A percentile compares a stretch with the other conserved stretches of the same genome.
Conservation (phyloP, 1,139 yeast species). For the Hyphopichia fennica region DNA sequence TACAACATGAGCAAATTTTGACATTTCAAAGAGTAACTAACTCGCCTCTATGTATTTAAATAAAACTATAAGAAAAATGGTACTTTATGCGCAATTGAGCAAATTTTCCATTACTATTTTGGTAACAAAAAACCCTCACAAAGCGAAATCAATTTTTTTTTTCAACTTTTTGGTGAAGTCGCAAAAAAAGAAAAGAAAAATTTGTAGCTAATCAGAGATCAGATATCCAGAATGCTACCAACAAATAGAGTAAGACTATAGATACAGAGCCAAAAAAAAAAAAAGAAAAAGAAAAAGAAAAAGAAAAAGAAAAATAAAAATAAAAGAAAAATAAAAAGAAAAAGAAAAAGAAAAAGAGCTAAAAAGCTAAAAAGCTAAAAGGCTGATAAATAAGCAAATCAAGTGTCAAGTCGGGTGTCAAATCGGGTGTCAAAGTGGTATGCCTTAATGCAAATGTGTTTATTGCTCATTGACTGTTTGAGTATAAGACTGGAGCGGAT, state of each 20-base stretch:
- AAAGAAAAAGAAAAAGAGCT: not conserved
- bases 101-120: not conserved
- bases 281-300: not conserved
- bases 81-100: not conserved
- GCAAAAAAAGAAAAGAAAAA: no score
- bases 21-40: not conserved
- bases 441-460: no score
- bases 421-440: no score
- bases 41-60: not conserved
- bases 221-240: not conserved
- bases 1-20: conserved; percentile 1
- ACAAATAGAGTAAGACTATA: not conserved
- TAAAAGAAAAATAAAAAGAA: not conserved
- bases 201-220: not conserved
- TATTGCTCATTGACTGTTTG: no score
- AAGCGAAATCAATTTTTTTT: not conserved
- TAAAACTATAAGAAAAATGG: not conserved
- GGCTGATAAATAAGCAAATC: no score
- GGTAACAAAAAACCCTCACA: not conserved
- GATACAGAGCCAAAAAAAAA: not conserved
- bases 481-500: not conserved
- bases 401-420: no score
- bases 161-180: no score
- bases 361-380: no score
- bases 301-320: not conserved